Evolutionary conservation across 2,329 filamentous ascomycete genomes (phyloP).

Genomic region (Gremmenia infestans): DNA sequence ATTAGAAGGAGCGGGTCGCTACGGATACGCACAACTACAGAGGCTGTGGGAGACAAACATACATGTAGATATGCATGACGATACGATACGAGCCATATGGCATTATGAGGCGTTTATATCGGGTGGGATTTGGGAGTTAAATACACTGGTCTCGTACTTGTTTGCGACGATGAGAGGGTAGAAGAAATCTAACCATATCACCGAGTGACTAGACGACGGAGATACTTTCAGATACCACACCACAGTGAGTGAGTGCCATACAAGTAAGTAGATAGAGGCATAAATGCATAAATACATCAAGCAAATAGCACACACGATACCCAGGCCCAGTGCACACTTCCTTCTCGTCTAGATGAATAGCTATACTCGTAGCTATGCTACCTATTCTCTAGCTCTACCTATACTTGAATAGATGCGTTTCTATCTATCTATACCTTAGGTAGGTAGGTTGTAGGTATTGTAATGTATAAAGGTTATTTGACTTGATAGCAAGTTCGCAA

Average conservation of each 20-base stretch:
- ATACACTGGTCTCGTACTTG: conserved; percentile 21
- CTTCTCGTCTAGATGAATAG: not conserved
- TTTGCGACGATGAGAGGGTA: conserved; percentile 2
- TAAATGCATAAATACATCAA: too few species aligned
- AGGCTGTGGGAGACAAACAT: conserved; percentile 1
- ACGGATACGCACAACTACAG: not conserved
- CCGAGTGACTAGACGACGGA: not conserved
- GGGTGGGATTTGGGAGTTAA: conserved; percentile 16
- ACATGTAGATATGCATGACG: conserved; percentile 19
- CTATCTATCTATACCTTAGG: too few species aligned
- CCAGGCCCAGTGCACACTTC: too few species aligned
- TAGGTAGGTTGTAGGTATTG: too few species aligned
- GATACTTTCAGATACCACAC: not conserved
- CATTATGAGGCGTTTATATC: conserved; percentile 27
- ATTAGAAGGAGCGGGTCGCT: conserved; percentile 8
- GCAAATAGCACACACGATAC: not conserved
- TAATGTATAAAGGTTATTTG: too few species aligned
- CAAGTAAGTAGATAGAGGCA: too few species aligned
- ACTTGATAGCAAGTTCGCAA: too few species aligned
- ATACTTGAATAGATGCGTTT: too few species aligned
- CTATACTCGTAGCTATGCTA: not conserved
- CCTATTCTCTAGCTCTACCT: too few species aligned
- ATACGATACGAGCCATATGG: conserved; percentile 18
- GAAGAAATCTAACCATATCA: conserved; percentile 5
- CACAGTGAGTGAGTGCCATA: not conserved